phyloP scores from a whole-genome alignment of 2,329 filamentous ascomycete species.

The Microdochium trichocladiopsis region DNA sequence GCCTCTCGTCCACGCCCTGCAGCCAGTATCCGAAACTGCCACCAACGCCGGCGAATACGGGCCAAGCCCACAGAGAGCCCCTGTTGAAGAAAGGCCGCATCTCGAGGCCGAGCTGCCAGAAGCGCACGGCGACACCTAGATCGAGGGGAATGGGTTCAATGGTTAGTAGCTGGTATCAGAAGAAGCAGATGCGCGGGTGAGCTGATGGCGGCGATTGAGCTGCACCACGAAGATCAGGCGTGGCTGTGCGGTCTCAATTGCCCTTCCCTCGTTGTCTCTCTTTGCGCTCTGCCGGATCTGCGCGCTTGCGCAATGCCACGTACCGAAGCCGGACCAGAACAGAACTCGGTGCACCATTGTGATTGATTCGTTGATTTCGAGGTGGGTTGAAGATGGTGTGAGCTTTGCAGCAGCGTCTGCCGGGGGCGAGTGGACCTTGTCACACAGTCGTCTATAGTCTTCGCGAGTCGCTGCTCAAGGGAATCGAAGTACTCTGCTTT shows the following conservation, averaged over 20 bases:
- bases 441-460: neutral
- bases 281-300: no score
- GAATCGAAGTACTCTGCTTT: neutral
- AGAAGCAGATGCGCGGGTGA: no score
- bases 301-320: no score
- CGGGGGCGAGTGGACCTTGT: neutral
- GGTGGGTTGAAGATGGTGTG: neutral
- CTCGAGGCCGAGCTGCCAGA: conserved; percentile 97
- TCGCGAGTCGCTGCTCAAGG: neutral
- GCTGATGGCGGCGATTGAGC: conserved; percentile 4
- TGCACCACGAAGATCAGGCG: neutral
- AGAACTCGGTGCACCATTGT: conserved; percentile 59
- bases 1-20: conserved; percentile 78
- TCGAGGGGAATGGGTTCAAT: conserved; percentile 13
- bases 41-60: conserved; percentile 76
- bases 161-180: no score
- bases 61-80: conserved; percentile 84
- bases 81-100: conserved; percentile 91
- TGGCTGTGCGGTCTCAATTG: no score
- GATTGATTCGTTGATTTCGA: conserved; percentile 11
- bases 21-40: conserved; percentile 97
- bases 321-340: conserved; percentile 92
- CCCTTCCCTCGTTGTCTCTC: neutral
- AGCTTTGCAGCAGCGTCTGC: neutral
- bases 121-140: conserved; percentile 78